These are phyloP conservation scores for Elsinoe fawcettii DNA, from an alignment of 2,329 filamentous ascomycete genomes.

Conservation along the genomic window DNA sequence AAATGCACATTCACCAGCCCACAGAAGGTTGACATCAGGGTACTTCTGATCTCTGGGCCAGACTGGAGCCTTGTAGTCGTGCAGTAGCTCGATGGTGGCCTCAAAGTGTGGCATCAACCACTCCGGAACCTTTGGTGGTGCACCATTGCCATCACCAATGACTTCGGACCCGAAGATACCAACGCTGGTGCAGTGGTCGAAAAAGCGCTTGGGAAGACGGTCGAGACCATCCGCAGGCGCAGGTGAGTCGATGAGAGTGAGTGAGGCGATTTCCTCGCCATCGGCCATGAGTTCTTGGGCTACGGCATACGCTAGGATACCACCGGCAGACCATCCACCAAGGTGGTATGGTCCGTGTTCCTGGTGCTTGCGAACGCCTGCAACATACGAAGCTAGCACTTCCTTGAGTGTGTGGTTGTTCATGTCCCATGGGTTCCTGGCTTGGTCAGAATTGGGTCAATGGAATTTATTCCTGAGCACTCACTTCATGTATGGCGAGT, in stretches of 20 bases:
- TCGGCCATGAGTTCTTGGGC: constrained; percentile 17
- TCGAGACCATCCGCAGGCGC: constrained; percentile 41
- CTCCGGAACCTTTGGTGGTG: constrained; percentile 29
- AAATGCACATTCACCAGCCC: constrained; percentile 43
- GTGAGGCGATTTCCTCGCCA: constrained; percentile 23
- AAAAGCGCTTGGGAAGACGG: constrained; percentile 51
- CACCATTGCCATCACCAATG: constrained; percentile 23
- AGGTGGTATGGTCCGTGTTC: constrained; percentile 32
- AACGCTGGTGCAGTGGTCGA: constrained; percentile 42
- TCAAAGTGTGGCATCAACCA: constrained; percentile 48
- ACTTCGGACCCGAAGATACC: constrained; percentile 42
- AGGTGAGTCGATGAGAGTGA: constrained; percentile 29
- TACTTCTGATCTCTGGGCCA: constrained; percentile 29
- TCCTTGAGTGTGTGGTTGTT: constrained; percentile 31
- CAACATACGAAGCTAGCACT: constrained; percentile 33
- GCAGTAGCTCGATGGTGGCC: constrained; percentile 42
- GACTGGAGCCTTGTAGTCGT: constrained; percentile 33
- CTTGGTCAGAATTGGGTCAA: neutral
- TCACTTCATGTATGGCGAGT: constrained; percentile 34
- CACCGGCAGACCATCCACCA: constrained; percentile 22
- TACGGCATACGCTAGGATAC: constrained; percentile 20
- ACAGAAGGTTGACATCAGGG: constrained; percentile 40
- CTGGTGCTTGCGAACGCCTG: constrained; percentile 32
- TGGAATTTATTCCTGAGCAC: neutral
- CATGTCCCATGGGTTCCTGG: constrained; percentile 25